These are phyloP conservation scores for Euclidium syriacum DNA, from an alignment of 345 rosid species.

Conservation along the genomic window DNA sequence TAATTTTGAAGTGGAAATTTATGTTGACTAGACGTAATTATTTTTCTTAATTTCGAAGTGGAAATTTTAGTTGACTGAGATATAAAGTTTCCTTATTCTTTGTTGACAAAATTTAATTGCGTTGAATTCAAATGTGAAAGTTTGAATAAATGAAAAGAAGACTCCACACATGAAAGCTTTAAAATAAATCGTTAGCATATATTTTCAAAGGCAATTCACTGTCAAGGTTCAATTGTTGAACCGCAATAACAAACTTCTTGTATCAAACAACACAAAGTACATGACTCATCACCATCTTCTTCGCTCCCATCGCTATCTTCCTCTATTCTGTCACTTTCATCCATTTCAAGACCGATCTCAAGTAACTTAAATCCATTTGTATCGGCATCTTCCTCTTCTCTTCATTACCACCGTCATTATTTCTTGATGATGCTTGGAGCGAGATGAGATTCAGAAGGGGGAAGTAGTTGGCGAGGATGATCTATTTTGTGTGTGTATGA, in stretches of 20 bases:
- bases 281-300: slow-evolving; percentile 48
- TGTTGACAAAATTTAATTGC: no score
- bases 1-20: no score
- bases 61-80: no score
- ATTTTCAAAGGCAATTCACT: slow-evolving; percentile 39
- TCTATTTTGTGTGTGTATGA: slow-evolving; percentile 16
- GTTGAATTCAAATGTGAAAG: no score
- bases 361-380: no score
- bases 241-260: slow-evolving; percentile 63
- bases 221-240: slow-evolving; percentile 59
- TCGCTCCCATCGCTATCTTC: slow-evolving; percentile 46
- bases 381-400: slow-evolving; percentile 58
- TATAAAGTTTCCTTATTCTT: no score
- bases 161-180: no score
- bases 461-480: not conserved
- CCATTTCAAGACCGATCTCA: no score
- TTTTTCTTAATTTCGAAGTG: no score
- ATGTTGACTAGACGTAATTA: no score
- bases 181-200: no score
- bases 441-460: slow-evolving; percentile 19
- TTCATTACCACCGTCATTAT: not conserved
- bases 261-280: slow-evolving; percentile 67
- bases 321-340: no score
- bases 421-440: slow-evolving; percentile 39
- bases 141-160: not conserved